Conservation (phyloP, 2,329 filamentous ascomycete species). For the Coniochaeta sp. region DNA sequence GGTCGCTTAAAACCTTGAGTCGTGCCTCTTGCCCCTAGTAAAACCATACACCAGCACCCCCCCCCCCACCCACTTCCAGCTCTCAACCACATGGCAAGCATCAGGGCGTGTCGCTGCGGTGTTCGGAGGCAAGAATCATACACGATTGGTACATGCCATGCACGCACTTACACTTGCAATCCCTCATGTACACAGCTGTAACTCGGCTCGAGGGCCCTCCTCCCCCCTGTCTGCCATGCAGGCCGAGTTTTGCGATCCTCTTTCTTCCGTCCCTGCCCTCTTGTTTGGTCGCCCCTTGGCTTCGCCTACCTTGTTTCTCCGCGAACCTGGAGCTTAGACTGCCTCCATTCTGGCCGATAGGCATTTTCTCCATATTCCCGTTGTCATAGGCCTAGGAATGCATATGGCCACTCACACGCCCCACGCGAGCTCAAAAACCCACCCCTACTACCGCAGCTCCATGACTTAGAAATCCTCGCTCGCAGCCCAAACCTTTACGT, state of each 20-base stretch:
- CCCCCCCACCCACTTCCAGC: conserved; percentile 13
- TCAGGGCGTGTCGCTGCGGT: conserved; percentile 15
- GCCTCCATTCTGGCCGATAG: conserved; percentile 8
- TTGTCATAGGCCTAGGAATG: conserved; percentile 2
- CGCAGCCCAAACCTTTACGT: conserved; percentile 14
- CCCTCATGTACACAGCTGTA: background rate
- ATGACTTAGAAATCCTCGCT: conserved; percentile 9
- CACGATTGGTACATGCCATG: background rate
- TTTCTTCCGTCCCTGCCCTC: conserved; percentile 10
- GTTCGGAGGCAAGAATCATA: conserved; percentile 12
- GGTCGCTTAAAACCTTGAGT: background rate
- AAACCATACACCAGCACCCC: conserved; percentile 9
- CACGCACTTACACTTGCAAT: background rate
- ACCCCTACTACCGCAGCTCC: background rate
- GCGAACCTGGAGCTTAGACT: conserved; percentile 3
- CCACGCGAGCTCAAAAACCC: background rate
- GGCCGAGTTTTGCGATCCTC: background rate
- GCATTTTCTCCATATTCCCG: background rate
- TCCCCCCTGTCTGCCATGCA: background rate
- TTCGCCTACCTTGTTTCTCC: conserved; percentile 4
- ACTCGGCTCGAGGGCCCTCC: conserved; percentile 12
- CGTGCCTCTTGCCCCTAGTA: background rate
- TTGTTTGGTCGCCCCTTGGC: conserved; percentile 6
- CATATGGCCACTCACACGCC: background rate
- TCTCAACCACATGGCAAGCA: conserved; percentile 24